Evolutionary conservation across 495 filamentous ascomycete species (phyloP).

Genomic region (Hypomontagnella submonticulosa): DNA sequence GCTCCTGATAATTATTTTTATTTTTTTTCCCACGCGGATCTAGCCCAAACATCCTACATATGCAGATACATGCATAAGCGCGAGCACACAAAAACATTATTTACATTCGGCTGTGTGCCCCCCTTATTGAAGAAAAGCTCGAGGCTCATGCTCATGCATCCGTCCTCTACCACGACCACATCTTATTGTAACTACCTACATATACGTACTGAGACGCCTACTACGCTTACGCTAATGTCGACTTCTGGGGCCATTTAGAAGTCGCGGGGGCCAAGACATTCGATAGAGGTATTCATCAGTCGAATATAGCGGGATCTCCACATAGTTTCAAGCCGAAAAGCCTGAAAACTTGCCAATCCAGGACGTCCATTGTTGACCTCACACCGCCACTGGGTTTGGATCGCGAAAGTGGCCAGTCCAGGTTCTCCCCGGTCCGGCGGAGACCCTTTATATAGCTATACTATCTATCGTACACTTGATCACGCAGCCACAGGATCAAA

Average conservation of each 20-base stretch:
- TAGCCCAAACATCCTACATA: conserved; percentile 40
- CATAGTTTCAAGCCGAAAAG: conserved; percentile 36
- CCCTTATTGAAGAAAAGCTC: conserved; percentile 28
- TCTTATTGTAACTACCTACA: conserved; percentile 17
- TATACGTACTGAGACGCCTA: conserved; percentile 9
- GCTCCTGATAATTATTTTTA: conserved; percentile 31
- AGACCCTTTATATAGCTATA: conserved; percentile 45
- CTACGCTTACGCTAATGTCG: conserved; percentile 39
- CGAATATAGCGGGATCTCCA: conserved; percentile 41
- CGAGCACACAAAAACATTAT: conserved; percentile 40
- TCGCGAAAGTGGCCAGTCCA: conserved; percentile 27
- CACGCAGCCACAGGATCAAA: conserved; percentile 23
- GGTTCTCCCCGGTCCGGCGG: conserved; percentile 31
- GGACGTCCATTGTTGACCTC: conserved; percentile 38
- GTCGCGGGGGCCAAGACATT: conserved; percentile 40
- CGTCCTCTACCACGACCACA: conserved; percentile 18
- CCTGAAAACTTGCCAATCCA: conserved; percentile 39
- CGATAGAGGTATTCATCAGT: conserved; percentile 10
- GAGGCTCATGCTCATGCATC: conserved; percentile 23
- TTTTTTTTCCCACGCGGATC: conserved; percentile 40
- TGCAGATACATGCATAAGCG: conserved; percentile 43
- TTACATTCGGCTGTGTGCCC: conserved; percentile 39
- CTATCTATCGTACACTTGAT: conserved; percentile 21
- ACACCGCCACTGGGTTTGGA: conserved; percentile 40
- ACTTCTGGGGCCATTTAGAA: conserved; percentile 39